A percentile compares a stretch with the other conserved stretches of the same genome.
phyloP scores from a whole-genome alignment of 805 yeast genomes.

The Ogataea thermomethanolica region DNA sequence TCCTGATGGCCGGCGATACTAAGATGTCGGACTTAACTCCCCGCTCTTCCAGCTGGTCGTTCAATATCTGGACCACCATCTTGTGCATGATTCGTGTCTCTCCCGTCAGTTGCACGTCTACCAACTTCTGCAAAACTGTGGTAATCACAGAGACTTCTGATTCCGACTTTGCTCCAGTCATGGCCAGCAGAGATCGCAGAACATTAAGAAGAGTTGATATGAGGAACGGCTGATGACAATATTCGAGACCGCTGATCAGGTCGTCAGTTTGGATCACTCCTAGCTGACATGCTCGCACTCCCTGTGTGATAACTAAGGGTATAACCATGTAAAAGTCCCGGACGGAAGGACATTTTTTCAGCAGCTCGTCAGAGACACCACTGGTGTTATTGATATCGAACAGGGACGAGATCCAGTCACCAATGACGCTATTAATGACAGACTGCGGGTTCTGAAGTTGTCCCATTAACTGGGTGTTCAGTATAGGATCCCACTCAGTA shows the following conservation, averaged over 20 bases:
- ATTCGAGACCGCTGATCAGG: constrained; percentile 77
- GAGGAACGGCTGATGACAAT: constrained; percentile 77
- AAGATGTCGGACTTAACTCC: constrained; percentile 6
- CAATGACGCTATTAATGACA: constrained; percentile 34
- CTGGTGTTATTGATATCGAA: constrained; percentile 56
- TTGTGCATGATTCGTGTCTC: constrained; percentile 21
- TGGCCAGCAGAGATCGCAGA: constrained; percentile 18
- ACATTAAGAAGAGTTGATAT: constrained; percentile 54
- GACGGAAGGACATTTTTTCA: constrained; percentile 55
- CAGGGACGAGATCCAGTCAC: constrained; percentile 76
- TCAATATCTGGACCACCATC: constrained; percentile 17
- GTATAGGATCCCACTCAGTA: constrained; percentile 16
- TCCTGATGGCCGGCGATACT: constrained; percentile 2
- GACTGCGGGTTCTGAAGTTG: constrained; percentile 23
- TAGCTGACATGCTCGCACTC: constrained; percentile 55
- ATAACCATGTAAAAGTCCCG: constrained; percentile 66
- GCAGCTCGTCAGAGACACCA: constrained; percentile 81
- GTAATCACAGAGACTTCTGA: constrained; percentile 12
- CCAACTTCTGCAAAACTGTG: constrained; percentile 20
- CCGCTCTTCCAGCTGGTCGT: constrained; percentile 12
- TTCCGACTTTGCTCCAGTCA: constrained; percentile 17
- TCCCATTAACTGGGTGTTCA: constrained; percentile 8
- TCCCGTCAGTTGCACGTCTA: constrained; percentile 18
- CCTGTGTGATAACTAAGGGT: constrained; percentile 73
- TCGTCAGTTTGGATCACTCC: constrained; percentile 56